Conservation (phyloP, 805 yeast genomes). For the Metschnikowia similis region DNA sequence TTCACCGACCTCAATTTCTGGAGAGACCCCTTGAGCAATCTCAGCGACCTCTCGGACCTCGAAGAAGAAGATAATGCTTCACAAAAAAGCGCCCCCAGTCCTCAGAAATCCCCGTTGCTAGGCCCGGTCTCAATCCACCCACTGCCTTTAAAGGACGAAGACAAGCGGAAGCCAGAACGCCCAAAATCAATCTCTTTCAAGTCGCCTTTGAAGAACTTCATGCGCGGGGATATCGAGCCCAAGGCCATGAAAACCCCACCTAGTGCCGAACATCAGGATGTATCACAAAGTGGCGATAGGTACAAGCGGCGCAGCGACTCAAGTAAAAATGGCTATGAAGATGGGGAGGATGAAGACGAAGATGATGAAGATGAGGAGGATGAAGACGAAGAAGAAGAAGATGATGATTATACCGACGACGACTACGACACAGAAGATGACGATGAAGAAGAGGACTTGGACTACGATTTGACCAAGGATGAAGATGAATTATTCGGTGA, state of each 20-base stretch:
- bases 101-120: constrained; percentile 2
- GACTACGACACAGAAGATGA: constrained; percentile 11
- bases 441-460: constrained; percentile 5
- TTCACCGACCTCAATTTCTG: constrained; percentile 88
- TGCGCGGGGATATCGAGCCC: constrained; percentile 27
- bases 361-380: constrained; percentile 5
- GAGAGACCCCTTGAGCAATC: constrained; percentile 73
- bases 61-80: constrained; percentile 32
- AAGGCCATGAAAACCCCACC: constrained; percentile 26
- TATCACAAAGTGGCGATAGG: not conserved
- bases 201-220: constrained; percentile 40
- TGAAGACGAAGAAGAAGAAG: constrained; percentile 4
- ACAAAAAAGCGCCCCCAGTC: constrained; percentile 3
- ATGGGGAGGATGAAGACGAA: constrained; percentile 10
- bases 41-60: constrained; percentile 56
- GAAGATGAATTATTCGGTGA: constrained; percentile 4
- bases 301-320: constrained; percentile 12
- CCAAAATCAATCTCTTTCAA: constrained; percentile 36
- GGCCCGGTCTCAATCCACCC: constrained; percentile 10
- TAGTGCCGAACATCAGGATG: constrained; percentile 17
- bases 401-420: constrained; percentile 8
- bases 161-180: constrained; percentile 19
- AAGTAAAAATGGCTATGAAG: constrained; percentile 15
- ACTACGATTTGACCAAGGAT: constrained; percentile 4
- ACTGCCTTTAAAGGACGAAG: not conserved